Evolutionary conservation across 495 filamentous ascomycete species (phyloP), one percentile per base, ranked within the genome.

Genomic region (Astrothelium macrocarpum): DNA sequence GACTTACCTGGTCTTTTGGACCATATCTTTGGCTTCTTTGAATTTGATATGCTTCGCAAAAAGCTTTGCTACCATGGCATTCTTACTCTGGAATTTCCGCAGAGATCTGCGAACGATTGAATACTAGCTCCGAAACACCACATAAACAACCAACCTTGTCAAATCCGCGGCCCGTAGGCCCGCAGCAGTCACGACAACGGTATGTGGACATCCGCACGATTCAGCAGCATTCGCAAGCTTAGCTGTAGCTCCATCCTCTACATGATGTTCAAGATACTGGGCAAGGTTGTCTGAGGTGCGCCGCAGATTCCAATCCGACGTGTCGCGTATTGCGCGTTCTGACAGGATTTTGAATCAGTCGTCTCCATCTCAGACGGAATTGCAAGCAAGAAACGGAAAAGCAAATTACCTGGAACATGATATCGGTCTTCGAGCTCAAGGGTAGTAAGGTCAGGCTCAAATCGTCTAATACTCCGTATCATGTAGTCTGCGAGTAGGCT

Each of bases 11-110:
- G 74, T 82, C 76, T 75, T 90, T 74, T 77, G 75, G 18, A 92
- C 82, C 73, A 87, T 88, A 59, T 88, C 81, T 62, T 92, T 84
- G 20, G 90, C 88, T 66, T 97, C 95, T 61, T 89, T 82, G 5
- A 98, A 67, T 76, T 98, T 98, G 78, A 98, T 96, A 66, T 98
- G 94, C 72, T 98, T 98, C 9, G 95, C 93, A 73, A 98, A 98
- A 59, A 97, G 79, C 74, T 98, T 98, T 26, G 88, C 90, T 1
- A 97, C 85, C 53, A 80, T 78, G 29, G 80, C 84, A 25, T 88
- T 83, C 72, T 92, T 91, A 16, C 80, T 86, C 68, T 91, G 87
- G 71, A 91, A 95, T 61, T 82, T 80, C 36, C 89, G 84, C 20
- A 97, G 76, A 4, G 85, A 81, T 67, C 91, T 90, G 34, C 2